These are phyloP conservation scores for Artemisia tridentata DNA, from an alignment of 129 eudicot genomes.

Conservation along the genomic window DNA sequence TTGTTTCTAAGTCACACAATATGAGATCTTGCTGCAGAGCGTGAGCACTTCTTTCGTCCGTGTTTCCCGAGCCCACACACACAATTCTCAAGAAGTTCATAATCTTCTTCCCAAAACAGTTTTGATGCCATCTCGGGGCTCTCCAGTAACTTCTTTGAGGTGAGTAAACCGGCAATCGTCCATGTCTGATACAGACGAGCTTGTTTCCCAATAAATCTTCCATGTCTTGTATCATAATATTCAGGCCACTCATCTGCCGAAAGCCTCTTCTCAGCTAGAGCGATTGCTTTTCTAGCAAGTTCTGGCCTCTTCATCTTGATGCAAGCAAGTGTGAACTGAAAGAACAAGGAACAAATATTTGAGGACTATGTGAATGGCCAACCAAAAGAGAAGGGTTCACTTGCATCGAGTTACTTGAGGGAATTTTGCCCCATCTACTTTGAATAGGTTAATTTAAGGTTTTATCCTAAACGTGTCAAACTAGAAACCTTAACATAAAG, in stretches of 20 bases:
- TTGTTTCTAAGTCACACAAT: constrained; percentile 7
- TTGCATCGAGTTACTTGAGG: too few species aligned
- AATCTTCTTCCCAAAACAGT: constrained; percentile 82
- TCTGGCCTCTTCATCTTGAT: constrained; percentile 85
- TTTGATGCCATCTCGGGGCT: constrained; percentile 67
- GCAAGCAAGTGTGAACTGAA: constrained; percentile 90
- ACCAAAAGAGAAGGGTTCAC: background rate
- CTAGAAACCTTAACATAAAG: too few species aligned
- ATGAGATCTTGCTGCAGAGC: constrained; percentile 51
- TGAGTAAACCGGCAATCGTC: constrained; percentile 82
- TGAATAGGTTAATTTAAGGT: too few species aligned
- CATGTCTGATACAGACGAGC: constrained; percentile 80
- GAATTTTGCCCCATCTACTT: too few species aligned
- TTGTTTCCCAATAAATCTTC: constrained; percentile 85
- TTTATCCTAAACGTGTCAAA: too few species aligned
- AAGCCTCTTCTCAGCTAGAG: constrained; percentile 72
- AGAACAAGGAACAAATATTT: constrained; percentile 1
- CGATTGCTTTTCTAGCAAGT: constrained; percentile 69
- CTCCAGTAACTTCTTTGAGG: constrained; percentile 73
- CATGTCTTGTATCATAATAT: constrained; percentile 78
- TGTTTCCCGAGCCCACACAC: constrained; percentile 66
- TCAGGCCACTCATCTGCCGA: constrained; percentile 76
- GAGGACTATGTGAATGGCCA: background rate
- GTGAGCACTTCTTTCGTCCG: constrained; percentile 62
- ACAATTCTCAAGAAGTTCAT: constrained; percentile 75